Percentiles rank a stretch among this genome's conserved stretches.
Evolutionary conservation across 2,329 filamentous ascomycete genomes (phyloP).

Genomic region (Aspergillus phoenicis): DNA sequence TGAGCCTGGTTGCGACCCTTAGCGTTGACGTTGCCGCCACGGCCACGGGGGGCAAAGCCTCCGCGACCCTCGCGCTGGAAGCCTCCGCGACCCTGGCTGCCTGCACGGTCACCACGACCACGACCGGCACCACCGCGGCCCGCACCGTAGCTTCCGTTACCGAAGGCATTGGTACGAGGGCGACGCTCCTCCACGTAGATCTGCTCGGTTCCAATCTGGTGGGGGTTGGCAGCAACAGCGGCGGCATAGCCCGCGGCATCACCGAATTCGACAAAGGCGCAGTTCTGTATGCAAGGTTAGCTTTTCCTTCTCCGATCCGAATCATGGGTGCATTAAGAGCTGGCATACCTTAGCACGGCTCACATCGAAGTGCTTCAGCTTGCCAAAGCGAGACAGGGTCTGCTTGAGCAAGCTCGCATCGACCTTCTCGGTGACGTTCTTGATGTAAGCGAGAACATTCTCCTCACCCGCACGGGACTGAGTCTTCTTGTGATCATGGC

Average conservation of each 20-base stretch:
- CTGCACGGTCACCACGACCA: slow-evolving; percentile 68
- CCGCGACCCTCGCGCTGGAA: slow-evolving; percentile 72
- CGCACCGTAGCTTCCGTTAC: slow-evolving; percentile 64
- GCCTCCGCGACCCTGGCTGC: slow-evolving; percentile 66
- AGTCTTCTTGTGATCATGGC: slow-evolving; percentile 75
- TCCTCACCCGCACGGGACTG: slow-evolving; percentile 73
- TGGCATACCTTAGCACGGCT: slow-evolving; percentile 72
- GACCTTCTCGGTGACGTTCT: slow-evolving; percentile 91
- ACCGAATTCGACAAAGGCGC: slow-evolving; percentile 93
- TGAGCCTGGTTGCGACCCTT: slow-evolving; percentile 51
- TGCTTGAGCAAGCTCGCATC: slow-evolving; percentile 71
- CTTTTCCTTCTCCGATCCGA: not conserved
- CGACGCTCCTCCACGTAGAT: slow-evolving; percentile 89
- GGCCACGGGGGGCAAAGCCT: slow-evolving; percentile 64
- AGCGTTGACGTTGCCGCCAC: slow-evolving; percentile 60
- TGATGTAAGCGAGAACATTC: slow-evolving; percentile 83
- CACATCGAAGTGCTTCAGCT: slow-evolving; percentile 65
- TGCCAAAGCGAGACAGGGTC: slow-evolving; percentile 69
- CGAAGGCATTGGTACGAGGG: slow-evolving; percentile 70
- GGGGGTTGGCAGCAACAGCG: slow-evolving; percentile 81
- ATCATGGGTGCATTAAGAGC: not conserved
- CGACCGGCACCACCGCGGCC: slow-evolving; percentile 66
- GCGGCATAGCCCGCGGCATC: slow-evolving; percentile 78
- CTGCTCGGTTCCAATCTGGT: slow-evolving; percentile 77
- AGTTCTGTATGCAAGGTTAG: slow-evolving; percentile 66